Percentiles rank a stretch among this genome's conserved stretches.
phyloP scores from a whole-genome alignment of 176 grass and related monocot species.

The Rhipidocladum racemiflorum region DNA sequence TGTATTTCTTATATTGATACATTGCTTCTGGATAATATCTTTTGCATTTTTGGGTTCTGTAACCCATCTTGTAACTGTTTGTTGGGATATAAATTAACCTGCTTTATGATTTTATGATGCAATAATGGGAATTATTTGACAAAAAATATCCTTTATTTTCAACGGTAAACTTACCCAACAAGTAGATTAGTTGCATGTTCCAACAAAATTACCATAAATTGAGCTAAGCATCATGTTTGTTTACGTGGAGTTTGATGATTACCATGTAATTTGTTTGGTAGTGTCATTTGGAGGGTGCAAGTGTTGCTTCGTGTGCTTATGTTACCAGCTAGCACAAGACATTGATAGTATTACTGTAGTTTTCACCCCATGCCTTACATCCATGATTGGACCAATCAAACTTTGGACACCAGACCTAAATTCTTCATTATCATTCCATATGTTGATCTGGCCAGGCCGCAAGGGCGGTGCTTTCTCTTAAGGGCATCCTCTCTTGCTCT shows the following conservation, averaged over 20 bases:
- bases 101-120: neutral
- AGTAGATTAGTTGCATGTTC: neutral
- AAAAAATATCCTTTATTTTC: neutral
- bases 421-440: neutral
- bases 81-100: neutral
- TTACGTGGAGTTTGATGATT: neutral
- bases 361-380: conserved; percentile 10
- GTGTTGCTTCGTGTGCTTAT: neutral
- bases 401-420: neutral
- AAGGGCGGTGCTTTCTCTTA: neutral
- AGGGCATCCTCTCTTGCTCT: neutral
- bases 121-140: neutral
- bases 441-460: neutral
- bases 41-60: neutral
- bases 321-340: neutral
- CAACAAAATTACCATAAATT: neutral
- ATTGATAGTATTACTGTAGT: neutral
- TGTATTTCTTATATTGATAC: neutral
- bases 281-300: neutral
- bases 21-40: neutral
- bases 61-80: neutral
- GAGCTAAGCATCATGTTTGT: conserved; percentile 8
- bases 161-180: neutral
- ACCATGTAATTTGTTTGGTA: neutral
- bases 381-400: neutral